phyloP scores from a whole-genome alignment of 371 early-diverging fungal species.

The Coemansia sp. region DNA sequence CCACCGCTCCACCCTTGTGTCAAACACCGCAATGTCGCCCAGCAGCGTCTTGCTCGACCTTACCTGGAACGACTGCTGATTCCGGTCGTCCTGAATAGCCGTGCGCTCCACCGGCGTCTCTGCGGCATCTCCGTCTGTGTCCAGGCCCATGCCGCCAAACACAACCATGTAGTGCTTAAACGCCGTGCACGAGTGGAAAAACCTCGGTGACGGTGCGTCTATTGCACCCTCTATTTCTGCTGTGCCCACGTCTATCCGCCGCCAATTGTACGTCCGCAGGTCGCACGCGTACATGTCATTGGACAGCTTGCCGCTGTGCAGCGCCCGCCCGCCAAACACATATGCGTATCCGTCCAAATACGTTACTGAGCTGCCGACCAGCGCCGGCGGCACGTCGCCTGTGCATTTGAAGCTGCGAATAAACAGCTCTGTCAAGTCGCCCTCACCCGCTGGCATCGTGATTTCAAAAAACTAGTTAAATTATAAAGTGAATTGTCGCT shows the following conservation, averaged over 20 bases:
- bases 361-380: constrained; percentile 74
- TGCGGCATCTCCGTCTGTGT: constrained; percentile 14
- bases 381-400: constrained; percentile 75
- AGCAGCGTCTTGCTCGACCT: constrained; percentile 56
- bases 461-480: background rate
- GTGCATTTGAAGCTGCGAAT: constrained; percentile 66
- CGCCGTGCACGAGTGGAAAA: constrained; percentile 75
- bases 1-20: constrained; percentile 67
- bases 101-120: constrained; percentile 1
- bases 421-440: constrained; percentile 72
- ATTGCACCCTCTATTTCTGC: too few species aligned
- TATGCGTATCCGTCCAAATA: constrained; percentile 64
- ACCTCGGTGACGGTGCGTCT: constrained; percentile 57
- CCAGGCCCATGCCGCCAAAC: constrained; percentile 58
- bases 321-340: constrained; percentile 75
- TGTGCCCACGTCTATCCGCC: constrained; percentile 42
- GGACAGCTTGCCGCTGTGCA: constrained; percentile 66
- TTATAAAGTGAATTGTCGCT: too few species aligned
- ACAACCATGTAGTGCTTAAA: constrained; percentile 57
- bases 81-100: constrained; percentile 32
- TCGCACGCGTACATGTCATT: constrained; percentile 71
- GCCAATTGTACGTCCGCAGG: constrained; percentile 65
- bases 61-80: constrained; percentile 47
- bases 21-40: constrained; percentile 70
- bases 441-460: constrained; percentile 54